Base-by-base conservation (phyloP, 2,329 filamentous ascomycete genomes). In the Epichloe sylvatica region DNA sequence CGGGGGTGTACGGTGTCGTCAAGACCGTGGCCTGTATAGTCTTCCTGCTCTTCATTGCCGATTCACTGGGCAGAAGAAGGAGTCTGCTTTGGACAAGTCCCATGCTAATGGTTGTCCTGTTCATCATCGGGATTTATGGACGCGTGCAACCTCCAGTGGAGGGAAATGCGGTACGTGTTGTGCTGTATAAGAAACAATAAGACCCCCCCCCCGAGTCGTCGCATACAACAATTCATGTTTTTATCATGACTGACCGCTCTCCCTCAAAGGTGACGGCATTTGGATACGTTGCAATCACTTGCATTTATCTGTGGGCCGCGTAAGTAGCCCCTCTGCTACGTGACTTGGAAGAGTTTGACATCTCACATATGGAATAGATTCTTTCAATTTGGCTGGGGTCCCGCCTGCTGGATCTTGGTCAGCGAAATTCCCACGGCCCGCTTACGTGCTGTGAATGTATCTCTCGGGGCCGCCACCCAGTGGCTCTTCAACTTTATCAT, bases 401-500 rank as follows among this genome's bases (percentile, higher is more conserved):
- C 81, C 0, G 79, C 79, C 34, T 84, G 80, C 67, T 86, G 83
- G 82, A 84, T 85, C 59, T 80, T 85, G 58, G 76, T 84, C 3
- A 64, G 62, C 25, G 83, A 87, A 64, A 86, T 86, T 51, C 81
- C 82, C 0, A 80, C 80, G 6, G 79, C 80, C 0, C 71, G 83
- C 35, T 70, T 86, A 7, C 70, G 83, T 49, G 78, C 77, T 17
- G 67, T 83, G 55, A 86, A 85, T 58, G 82, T 86, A 6, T 75
- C 81, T 2, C 70, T 86, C 44, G 82, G 75, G 0, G 81, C 83
- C 0, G 79, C 78, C 1, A 84, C 79, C 0, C 81, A 86, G 58
- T 85, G 82, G 82, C 64, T 86, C 4, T 86, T 86, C 64, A 87
- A 87, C 60, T 84, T 86, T 53, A 76, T 85, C 9, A 79, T 86